These are phyloP conservation scores for Hymenoscyphus linearis DNA, from an alignment of 2,329 filamentous ascomycete species.

Conservation along the genomic window DNA sequence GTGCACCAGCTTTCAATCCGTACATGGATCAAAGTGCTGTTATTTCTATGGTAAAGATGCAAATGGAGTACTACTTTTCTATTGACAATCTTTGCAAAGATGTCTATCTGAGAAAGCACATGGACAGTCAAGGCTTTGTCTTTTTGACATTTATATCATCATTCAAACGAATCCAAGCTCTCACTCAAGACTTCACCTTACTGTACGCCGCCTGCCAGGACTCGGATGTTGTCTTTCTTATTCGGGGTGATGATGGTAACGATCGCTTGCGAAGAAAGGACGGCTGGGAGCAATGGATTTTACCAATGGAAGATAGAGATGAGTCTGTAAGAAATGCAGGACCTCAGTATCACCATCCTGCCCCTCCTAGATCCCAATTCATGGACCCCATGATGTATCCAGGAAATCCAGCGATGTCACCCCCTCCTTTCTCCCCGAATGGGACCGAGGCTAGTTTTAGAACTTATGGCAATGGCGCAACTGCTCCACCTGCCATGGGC, in stretches of 20 bases:
- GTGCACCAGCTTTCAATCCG: constrained; percentile 51
- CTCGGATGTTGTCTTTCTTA: constrained; percentile 68
- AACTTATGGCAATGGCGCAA: constrained; percentile 21
- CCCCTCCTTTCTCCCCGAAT: constrained; percentile 29
- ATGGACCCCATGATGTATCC: constrained; percentile 25
- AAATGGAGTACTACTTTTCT: constrained; percentile 93
- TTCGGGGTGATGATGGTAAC: constrained; percentile 67
- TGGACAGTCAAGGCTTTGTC: constrained; percentile 95
- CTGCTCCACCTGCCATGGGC: constrained; percentile 7
- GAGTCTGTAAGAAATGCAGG: constrained; percentile 70
- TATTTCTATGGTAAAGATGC: constrained; percentile 38
- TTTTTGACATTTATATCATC: constrained; percentile 69
- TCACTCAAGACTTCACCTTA: constrained; percentile 67
- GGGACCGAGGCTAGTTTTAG: constrained; percentile 26
- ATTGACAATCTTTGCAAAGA: constrained; percentile 95
- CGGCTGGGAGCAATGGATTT: constrained; percentile 75
- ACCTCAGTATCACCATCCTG: constrained; percentile 38
- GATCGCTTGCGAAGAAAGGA: constrained; percentile 72
- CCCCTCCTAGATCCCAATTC: constrained; percentile 16
- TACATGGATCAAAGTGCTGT: constrained; percentile 51
- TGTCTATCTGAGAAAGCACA: constrained; percentile 77
- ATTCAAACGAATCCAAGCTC: constrained; percentile 78
- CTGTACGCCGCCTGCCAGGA: constrained; percentile 71
- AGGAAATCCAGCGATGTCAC: constrained; percentile 26
- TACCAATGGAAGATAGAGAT: constrained; percentile 66